phyloP scores from a whole-genome alignment of 2,329 filamentous ascomycete genomes.

The Alternaria longipes region DNA sequence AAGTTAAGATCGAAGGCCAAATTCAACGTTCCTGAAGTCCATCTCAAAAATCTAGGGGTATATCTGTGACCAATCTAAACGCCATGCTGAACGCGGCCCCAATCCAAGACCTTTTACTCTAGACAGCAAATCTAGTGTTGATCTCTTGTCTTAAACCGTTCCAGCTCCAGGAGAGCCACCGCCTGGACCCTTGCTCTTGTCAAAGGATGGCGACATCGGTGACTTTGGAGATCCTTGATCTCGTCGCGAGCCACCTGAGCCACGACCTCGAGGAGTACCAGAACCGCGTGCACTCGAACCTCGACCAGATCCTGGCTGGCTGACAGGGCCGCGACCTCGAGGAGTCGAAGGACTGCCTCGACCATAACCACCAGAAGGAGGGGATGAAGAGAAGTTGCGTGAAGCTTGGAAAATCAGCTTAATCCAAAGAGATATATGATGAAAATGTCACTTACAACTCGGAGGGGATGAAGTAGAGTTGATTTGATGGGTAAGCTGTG shows the following conservation, averaged over 20 bases:
- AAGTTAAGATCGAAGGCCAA: neutral
- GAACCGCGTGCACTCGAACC: neutral
- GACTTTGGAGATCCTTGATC: neutral
- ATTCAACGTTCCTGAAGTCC: neutral
- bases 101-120: neutral
- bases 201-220: neutral
- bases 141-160: neutral
- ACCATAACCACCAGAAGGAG: neutral
- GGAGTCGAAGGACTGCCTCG: neutral
- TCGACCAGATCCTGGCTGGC: neutral
- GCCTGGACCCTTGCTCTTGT: neutral
- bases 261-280: neutral
- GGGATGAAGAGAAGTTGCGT: fast-evolving
- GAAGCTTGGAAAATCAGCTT: neutral
- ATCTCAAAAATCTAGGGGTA: neutral
- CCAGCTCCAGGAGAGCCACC: neutral
- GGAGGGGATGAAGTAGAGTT: neutral
- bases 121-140: neutral
- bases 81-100: neutral
- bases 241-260: neutral
- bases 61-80: neutral
- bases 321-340: neutral
- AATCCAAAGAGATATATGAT: neutral
- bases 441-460: neutral
- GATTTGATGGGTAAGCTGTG: too few relatives aligned